Evolutionary conservation across 73 alveolate genomes (phyloP).

Genomic region (Paraurostyla sp.): DNA sequence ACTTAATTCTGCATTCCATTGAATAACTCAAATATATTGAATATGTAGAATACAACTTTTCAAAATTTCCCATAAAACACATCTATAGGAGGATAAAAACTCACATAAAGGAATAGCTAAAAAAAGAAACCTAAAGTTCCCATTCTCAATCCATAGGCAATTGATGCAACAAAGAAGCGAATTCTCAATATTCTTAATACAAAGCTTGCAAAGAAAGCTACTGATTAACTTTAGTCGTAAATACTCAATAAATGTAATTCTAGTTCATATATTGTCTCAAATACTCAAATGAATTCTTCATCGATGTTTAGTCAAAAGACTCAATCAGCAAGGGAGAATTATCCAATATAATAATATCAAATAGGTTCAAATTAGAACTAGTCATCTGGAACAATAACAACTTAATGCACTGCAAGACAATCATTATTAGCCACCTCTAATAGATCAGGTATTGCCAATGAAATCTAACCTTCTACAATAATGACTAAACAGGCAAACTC

Average conservation of each 20-base stretch:
- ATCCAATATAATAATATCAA: neutral
- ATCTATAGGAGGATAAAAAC: neutral
- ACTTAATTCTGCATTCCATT: neutral
- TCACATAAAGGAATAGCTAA: neutral
- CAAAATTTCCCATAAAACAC: neutral
- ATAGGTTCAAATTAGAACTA: too few relatives aligned
- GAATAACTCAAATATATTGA: neutral
- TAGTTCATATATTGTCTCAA: neutral
- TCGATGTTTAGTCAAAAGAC: slow-evolving; percentile 43
- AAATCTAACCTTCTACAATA: too few relatives aligned
- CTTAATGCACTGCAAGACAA: neutral
- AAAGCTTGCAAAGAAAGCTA: neutral
- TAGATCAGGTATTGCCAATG: neutral
- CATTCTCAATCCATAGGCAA: slow-evolving; percentile 5
- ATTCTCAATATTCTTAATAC: slow-evolving; percentile 11
- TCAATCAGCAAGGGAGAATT: slow-evolving; percentile 39
- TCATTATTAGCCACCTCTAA: neutral
- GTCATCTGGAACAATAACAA: neutral
- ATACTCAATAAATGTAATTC: slow-evolving; percentile 31
- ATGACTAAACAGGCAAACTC: neutral
- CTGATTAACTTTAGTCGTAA: neutral
- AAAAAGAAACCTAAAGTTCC: slow-evolving; percentile 22
- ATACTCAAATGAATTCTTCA: neutral
- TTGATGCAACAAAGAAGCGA: slow-evolving; percentile 32
- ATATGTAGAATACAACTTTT: neutral